Percentiles rank a stretch among this genome's conserved stretches.
Conservation (phyloP, 352 stramenopile genomes). For the Globisporangium okanoganense region DNA sequence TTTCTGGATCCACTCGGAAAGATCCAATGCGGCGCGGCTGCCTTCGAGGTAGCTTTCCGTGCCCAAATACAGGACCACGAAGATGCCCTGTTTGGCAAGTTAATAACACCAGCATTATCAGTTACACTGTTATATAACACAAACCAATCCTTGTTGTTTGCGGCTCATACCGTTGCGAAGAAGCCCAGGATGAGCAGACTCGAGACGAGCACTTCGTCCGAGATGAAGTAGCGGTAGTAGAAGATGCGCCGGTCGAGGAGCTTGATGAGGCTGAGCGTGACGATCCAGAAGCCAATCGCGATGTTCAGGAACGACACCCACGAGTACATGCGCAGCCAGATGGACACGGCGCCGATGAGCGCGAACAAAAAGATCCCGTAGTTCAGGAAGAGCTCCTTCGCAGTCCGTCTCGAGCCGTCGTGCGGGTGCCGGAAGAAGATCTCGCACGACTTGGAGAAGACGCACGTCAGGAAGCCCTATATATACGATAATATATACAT, state of each 20-base stretch:
- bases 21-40: conserved; percentile 59
- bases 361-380: conserved; percentile 86
- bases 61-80: conserved; percentile 79
- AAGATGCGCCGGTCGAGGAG: conserved; percentile 82
- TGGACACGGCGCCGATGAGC: conserved; percentile 77
- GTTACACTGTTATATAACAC: background rate
- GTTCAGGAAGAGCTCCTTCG: conserved; percentile 84
- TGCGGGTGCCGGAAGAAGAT: conserved; percentile 77
- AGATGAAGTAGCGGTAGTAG: conserved; percentile 88
- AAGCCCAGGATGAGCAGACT: conserved; percentile 75
- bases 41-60: conserved; percentile 87
- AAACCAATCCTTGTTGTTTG: background rate
- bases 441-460: conserved; percentile 73
- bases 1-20: conserved; percentile 79
- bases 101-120: conserved; percentile 1
- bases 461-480: conserved; percentile 76
- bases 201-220: conserved; percentile 84
- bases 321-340: conserved; percentile 85
- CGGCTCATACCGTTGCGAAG: conserved; percentile 60
- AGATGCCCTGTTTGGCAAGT: conserved; percentile 40
- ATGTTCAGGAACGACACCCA: conserved; percentile 77
- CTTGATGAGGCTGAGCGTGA: conserved; percentile 67
- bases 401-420: conserved; percentile 53
- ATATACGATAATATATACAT: background rate
- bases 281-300: conserved; percentile 63